A percentile compares a stretch with the other conserved stretches of the same genome.
phyloP scores from a whole-genome alignment of 495 filamentous ascomycete genomes.

The Neurospora sp. region DNA sequence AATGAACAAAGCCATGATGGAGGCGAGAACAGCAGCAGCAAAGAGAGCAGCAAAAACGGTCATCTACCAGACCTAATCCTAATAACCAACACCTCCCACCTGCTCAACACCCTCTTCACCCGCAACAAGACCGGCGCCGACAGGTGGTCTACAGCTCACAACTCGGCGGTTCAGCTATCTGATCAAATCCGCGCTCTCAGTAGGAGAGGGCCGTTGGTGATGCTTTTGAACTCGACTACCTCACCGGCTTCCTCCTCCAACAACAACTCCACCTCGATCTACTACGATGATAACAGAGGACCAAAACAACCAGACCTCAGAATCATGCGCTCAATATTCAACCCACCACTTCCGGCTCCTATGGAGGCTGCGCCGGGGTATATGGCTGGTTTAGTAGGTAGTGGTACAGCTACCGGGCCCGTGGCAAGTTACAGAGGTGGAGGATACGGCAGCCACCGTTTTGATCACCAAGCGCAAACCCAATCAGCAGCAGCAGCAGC shows the following conservation, averaged over 20 bases:
- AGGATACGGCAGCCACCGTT: background rate
- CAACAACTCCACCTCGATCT: background rate
- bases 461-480: background rate
- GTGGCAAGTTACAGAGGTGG: background rate
- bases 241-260: background rate
- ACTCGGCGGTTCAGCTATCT: conserved; percentile 23
- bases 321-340: conserved; percentile 32
- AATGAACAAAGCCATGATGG: background rate
- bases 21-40: background rate
- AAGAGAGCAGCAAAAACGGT: background rate
- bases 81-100: conserved; percentile 29
- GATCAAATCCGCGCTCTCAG: conserved; percentile 23
- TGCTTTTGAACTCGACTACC: conserved; percentile 34
- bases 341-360: background rate
- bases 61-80: conserved; percentile 29
- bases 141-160: conserved; percentile 24
- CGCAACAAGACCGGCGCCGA: conserved; percentile 15
- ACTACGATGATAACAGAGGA: background rate
- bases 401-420: background rate
- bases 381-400: background rate
- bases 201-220: conserved; percentile 22
- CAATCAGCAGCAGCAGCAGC: background rate
- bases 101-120: conserved; percentile 32
- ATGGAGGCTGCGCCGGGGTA: background rate
- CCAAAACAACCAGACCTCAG: background rate